These are phyloP conservation scores for Danielia reshetovae DNA, from an alignment of 805 yeast species.

Conservation along the genomic window DNA sequence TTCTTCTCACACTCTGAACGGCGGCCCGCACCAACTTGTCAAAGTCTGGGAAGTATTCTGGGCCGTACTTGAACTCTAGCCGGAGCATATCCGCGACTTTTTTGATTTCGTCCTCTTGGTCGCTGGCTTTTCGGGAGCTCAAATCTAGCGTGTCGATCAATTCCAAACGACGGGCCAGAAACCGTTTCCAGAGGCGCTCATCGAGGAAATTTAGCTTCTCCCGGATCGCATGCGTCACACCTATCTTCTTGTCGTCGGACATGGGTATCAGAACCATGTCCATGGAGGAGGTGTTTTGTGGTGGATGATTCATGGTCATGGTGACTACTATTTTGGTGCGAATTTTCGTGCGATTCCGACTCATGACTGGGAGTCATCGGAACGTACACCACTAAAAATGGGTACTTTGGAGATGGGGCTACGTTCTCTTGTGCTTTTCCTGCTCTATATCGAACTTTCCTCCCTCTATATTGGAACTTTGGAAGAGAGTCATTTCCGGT, in stretches of 20 bases:
- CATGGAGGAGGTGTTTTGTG: neutral
- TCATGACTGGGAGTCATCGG: conserved; percentile 10
- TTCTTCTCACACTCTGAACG: conserved; percentile 86
- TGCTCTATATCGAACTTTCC: too few species aligned
- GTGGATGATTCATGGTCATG: conserved; percentile 16
- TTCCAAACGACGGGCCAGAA: conserved; percentile 86
- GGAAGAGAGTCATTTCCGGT: too few species aligned
- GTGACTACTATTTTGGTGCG: conserved; percentile 6
- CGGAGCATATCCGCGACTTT: conserved; percentile 75
- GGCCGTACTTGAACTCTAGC: conserved; percentile 70
- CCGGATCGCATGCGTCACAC: conserved; percentile 57
- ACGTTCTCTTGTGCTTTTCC: too few species aligned
- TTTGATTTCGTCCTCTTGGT: conserved; percentile 80
- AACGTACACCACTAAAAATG: neutral
- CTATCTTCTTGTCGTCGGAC: conserved; percentile 35
- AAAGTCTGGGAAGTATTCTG: conserved; percentile 61
- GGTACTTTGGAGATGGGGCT: too few species aligned
- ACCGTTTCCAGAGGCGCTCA: conserved; percentile 81
- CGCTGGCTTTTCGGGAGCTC: conserved; percentile 76
- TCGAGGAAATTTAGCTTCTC: conserved; percentile 69
- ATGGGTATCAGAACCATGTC: conserved; percentile 3
- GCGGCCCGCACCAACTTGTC: conserved; percentile 91
- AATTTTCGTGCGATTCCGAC: conserved; percentile 3
- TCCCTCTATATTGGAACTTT: too few species aligned
- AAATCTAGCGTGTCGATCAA: conserved; percentile 72